These are phyloP conservation scores for Teratosphaeria zuluensis DNA, from an alignment of 2,329 filamentous ascomycete genomes.

Conservation along the genomic window DNA sequence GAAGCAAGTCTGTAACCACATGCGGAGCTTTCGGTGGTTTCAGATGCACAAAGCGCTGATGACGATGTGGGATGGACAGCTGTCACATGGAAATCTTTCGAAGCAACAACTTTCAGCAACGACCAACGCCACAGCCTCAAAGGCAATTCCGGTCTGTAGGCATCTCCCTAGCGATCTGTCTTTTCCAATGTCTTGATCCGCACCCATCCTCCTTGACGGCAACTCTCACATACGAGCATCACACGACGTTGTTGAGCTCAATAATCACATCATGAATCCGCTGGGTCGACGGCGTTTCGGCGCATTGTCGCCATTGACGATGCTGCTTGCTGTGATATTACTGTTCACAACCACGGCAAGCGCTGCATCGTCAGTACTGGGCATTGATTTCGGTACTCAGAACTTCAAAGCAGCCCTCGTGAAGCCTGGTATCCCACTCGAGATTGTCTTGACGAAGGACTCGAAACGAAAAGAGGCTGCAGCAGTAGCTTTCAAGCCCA, in stretches of 20 bases:
- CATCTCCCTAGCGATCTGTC: neutral
- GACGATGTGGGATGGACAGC: neutral
- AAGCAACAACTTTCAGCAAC: neutral
- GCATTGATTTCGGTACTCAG: conserved; percentile 88
- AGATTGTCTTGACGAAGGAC: conserved; percentile 96
- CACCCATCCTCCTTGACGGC: neutral
- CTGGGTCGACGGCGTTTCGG: conserved; percentile 17
- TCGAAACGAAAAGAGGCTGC: conserved; percentile 91
- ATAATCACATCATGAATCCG: conserved; percentile 12
- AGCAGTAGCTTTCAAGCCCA: conserved; percentile 86
- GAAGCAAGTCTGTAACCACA: too few relatives aligned
- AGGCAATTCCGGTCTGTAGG: neutral
- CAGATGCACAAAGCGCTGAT: neutral
- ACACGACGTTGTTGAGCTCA: neutral
- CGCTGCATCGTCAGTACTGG: conserved; percentile 68
- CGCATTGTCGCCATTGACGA: conserved; percentile 12
- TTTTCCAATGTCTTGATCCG: neutral
- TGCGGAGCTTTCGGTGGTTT: neutral
- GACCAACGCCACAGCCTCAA: neutral
- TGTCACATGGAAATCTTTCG: conserved; percentile 1
- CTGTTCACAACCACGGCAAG: conserved; percentile 49
- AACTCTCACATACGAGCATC: neutral
- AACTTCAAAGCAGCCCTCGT: conserved; percentile 95
- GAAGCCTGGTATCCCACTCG: conserved; percentile 91
- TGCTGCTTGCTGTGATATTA: conserved; percentile 34